Evolutionary conservation across 306 rosid genomes (phyloP).

Genomic region (Trichosanthes truncata): DNA sequence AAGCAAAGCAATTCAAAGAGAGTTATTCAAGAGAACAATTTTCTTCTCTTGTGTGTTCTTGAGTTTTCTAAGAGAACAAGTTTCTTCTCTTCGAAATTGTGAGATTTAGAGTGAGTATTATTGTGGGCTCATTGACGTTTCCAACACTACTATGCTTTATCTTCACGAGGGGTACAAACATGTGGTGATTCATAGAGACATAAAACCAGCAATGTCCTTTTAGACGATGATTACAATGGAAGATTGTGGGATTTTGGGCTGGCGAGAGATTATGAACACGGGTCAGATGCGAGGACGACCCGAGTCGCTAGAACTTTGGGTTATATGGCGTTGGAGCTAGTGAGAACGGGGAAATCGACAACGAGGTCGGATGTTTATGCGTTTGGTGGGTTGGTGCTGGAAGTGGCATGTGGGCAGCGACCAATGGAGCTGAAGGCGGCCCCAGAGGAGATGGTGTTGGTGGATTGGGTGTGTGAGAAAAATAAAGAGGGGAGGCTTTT

Average conservation of each 20-base stretch:
- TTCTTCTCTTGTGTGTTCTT: too few species aligned
- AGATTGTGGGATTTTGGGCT: conserved; percentile 27
- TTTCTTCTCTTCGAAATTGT: too few species aligned
- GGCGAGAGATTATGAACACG: conserved; percentile 49
- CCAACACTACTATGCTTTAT: too few species aligned
- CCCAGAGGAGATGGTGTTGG: conserved; percentile 35
- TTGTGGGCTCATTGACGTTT: too few species aligned
- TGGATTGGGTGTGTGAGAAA: conserved; percentile 44
- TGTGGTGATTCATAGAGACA: conserved; percentile 29
- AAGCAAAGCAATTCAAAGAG: too few species aligned
- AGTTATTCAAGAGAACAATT: too few species aligned
- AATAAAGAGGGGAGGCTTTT: conserved; percentile 25
- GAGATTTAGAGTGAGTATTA: too few species aligned
- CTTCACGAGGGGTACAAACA: conserved; percentile 14
- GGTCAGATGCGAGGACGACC: conserved; percentile 42
- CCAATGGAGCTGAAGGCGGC: conserved; percentile 40
- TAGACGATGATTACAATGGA: conserved; percentile 17
- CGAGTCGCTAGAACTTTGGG: conserved; percentile 49
- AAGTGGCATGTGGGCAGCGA: conserved; percentile 39
- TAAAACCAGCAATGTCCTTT: conserved; percentile 22
- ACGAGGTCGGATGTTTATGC: conserved; percentile 38
- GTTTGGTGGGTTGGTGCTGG: conserved; percentile 44
- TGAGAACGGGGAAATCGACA: conserved; percentile 45
- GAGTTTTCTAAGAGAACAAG: too few species aligned
- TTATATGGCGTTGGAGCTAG: conserved; percentile 43